Base-by-base conservation (phyloP, 768 basidiomycete genomes). In the Xerocomus potaroensis region DNA sequence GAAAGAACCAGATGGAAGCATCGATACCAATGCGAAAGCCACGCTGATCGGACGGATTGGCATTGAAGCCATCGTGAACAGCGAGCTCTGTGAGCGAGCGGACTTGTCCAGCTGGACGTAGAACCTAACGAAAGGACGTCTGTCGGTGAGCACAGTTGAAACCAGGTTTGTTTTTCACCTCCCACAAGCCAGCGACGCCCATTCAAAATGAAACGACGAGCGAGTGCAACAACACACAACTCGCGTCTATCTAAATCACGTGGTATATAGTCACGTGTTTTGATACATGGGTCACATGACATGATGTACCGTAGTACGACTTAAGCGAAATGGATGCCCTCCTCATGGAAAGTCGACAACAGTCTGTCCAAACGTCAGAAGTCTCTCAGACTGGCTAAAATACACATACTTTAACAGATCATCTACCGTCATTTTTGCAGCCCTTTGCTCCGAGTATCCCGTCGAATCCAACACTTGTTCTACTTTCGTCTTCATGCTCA, bases 361-460 rank as follows among this genome's bases (percentile, higher is more conserved):
- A 88, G 58, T 65, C 85, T 88, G 55, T n/a, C 40, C 26, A 27
- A 4, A 19, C 10, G 24, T 56, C 22, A 62, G 43, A 11, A 33
- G 27, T 16, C 4, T 10, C 18, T 26, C 26, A 9, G 19, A n/a
- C 11, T 54, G n/a, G 59, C 34, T 8, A 44, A 18, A 27, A 38
- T 27, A 24, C 19, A 70, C 84, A 44, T 59, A 91, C 91, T 87
- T 92, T 30, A 97, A 71, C 19, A 97, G 72, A 62, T 95, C 94
- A 54, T 95, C 87, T 10, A 96, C 75, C 47, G 86, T 81, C 92
- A 98, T 94, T 67, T 97, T 97, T 2, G 91, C 81, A 1, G 90
- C 91, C 36, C 94, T 79, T 41, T 75, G 80, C 42, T 94, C 87
- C 16, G 80, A 77, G 58, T 81, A 84, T 1, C 80, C 86, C 5